Base-by-base conservation (phyloP, 352 stramenopile genomes). In the Pythium apleroticum region DNA sequence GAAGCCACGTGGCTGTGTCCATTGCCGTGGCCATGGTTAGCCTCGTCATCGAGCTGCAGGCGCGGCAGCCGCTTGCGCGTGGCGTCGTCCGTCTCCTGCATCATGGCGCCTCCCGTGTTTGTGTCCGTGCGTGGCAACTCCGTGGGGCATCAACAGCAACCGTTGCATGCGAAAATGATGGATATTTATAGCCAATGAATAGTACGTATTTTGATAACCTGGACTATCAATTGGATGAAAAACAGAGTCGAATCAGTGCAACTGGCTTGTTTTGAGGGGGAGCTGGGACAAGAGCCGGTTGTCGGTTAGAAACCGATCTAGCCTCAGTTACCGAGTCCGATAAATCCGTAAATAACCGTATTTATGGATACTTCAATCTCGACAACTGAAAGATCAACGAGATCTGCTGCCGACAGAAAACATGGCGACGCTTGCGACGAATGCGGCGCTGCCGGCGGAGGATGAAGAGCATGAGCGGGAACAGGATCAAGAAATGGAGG, bases 41-140 rank as follows among this genome's bases (percentile, higher is more conserved):
- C 27, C 7, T 59, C 20, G 39, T 59, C 24, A 22, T 59, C 24
- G 1, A 43, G 11, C 20, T 57, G 45, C 9, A 76, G 60, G 19
- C 65, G 60, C 19, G 69, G 69, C 22, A 76, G 57, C 20, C 69
- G 65, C 60, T 73, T 76, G 52, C 60, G 69, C 12, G 46, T 56
- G 3, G 61, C 33, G 14, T 76, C 69, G 53, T 57, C 24, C n/a
- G 53, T 19, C 39, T 72, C 65, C 52, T 71, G 60, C 69, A 76
- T 64, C 65, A 73, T 73, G 46, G 48, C 35, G n/a, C 14, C 56
- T 10, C 12, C 28, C 20, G 41, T 28, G 57, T 24, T n/a, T 10
- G 19, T 22, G 50, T 24, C 19, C 52, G 35, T 59, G 52, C 52
- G 52, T 59, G 52, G 52, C 48, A 11, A 12, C 22, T 46, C 37